Evolutionary conservation across 2,329 filamentous ascomycete species (phyloP).

Genomic region (Cercospora nicotianae): DNA sequence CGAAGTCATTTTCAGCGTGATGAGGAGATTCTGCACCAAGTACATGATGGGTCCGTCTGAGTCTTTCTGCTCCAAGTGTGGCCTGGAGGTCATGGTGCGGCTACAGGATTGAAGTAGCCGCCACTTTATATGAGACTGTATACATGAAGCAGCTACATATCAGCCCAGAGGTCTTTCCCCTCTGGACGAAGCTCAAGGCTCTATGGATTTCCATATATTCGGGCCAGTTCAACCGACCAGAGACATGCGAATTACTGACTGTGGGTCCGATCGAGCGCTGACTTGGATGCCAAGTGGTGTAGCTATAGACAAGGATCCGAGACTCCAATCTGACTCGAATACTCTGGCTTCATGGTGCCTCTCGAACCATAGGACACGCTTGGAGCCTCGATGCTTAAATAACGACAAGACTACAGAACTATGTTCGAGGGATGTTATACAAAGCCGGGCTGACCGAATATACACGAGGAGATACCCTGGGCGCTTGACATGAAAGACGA

Average conservation of each 20-base stretch:
- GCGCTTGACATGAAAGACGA: not conserved
- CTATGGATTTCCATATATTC: not conserved
- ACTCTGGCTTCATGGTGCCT: not conserved
- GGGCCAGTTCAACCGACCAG: not conserved
- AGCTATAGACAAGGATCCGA: not conserved
- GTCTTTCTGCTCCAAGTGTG: not conserved
- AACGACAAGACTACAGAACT: not conserved
- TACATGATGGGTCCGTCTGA: not conserved
- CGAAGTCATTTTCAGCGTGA: not conserved
- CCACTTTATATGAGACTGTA: not conserved
- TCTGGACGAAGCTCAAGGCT: not conserved
- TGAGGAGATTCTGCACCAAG: not conserved
- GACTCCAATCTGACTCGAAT: not conserved
- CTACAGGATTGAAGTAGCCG: not conserved
- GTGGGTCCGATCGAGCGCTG: not conserved
- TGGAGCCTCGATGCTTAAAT: not conserved
- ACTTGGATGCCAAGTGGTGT: not conserved
- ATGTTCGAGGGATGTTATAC: not conserved
- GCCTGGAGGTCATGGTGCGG: not conserved
- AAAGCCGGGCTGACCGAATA: not conserved
- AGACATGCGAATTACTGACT: not conserved
- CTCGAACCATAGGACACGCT: not conserved
- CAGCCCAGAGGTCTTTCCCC: not conserved
- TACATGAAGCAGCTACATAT: not conserved
- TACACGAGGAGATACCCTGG: not conserved